Base-by-base conservation (phyloP, 164 flowering plant genomes). In the Aristolochia contorta region DNA sequence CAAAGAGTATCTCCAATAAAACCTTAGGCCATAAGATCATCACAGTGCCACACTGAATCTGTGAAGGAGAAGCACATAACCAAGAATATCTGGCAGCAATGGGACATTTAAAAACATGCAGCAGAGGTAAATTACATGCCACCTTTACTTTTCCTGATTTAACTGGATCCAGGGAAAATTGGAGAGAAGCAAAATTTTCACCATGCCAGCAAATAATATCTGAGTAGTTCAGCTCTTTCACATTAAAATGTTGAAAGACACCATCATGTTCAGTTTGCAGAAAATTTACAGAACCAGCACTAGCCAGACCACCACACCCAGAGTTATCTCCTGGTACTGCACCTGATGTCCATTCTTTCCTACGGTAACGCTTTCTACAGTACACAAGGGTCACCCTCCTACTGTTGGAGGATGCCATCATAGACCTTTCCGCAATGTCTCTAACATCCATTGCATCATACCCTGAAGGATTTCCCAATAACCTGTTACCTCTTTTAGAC, bases 1-100 rank as follows among this genome's bases (percentile, higher is more conserved):
- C 81, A 74, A 89, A 79, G 71, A 94, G 86, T 75, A 91, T 83
- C 78, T 94, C 97, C 79, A 94, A 55, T 19, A 69, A 64, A 73
- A 94, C 82, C 63, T 58, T 75, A 27, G 99, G 97, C 91, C 90
- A 91, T 52, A 65, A 50, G 43, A 69, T 45, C 60, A 69, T 64
- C 41, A 94, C 15, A 13, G 66, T 60, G 47, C 99, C 99, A 76
- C 64, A 69, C 21, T 78, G 80, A 71, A 71, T 79, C 64, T 84
- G 64, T 56, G 75, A 25, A 12, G 67, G 41, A 64, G 68, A 54
- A 54, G 54, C 78, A 32, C 57, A 63, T 25, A 81, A 54, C 80
- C 78, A 69, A 57, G 67, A 60, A 55, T 60, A 50, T 16, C 69
- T 74, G 13, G 56, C 59, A 43, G 52, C 73, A 67, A 63, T 64